Conservation (phyloP, 2,329 filamentous ascomycete genomes). For the Calonectria pteridis region DNA sequence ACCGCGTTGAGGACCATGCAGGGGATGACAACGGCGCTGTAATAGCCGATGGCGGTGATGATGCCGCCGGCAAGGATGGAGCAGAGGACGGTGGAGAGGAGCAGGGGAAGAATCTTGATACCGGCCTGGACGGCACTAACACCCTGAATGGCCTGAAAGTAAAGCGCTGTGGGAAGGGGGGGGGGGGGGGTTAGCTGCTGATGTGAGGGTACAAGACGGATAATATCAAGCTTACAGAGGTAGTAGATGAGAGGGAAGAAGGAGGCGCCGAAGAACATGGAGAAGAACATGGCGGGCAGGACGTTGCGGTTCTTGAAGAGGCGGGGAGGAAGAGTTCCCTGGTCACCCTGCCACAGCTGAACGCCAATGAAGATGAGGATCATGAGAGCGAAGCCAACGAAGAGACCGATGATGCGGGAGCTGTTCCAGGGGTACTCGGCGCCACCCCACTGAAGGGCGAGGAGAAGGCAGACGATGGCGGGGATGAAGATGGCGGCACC, state of each 20-base stretch:
- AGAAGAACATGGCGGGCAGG: constrained; percentile 57
- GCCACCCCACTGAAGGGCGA: constrained; percentile 71
- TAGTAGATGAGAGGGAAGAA: constrained; percentile 69
- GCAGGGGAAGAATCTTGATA: constrained; percentile 66
- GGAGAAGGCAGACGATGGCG: constrained; percentile 63
- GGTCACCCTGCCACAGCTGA: constrained; percentile 57
- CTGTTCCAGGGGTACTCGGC: constrained; percentile 63
- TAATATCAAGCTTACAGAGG: constrained; percentile 54
- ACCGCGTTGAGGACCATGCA: constrained; percentile 57
- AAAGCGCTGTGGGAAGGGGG: constrained; percentile 53
- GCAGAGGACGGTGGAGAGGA: constrained; percentile 63
- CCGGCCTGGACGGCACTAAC: constrained; percentile 66
- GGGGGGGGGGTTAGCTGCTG: constrained; percentile 24
- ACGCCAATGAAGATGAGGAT: constrained; percentile 60
- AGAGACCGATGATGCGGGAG: constrained; percentile 62
- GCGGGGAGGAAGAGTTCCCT: constrained; percentile 60
- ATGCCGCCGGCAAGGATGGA: constrained; percentile 59
- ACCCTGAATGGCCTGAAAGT: constrained; percentile 67
- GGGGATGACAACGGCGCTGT: constrained; percentile 55
- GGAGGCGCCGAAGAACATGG: constrained; percentile 62
- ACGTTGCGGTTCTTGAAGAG: constrained; percentile 60
- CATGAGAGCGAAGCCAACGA: constrained; percentile 62
- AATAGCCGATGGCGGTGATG: constrained; percentile 59
- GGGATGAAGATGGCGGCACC: constrained; percentile 65
- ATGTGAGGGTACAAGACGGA: neutral